Evolutionary conservation across 2,329 filamentous ascomycete species (phyloP), one percentile per base, ranked within the genome.

Genomic region (Venturia aucupariae): DNA sequence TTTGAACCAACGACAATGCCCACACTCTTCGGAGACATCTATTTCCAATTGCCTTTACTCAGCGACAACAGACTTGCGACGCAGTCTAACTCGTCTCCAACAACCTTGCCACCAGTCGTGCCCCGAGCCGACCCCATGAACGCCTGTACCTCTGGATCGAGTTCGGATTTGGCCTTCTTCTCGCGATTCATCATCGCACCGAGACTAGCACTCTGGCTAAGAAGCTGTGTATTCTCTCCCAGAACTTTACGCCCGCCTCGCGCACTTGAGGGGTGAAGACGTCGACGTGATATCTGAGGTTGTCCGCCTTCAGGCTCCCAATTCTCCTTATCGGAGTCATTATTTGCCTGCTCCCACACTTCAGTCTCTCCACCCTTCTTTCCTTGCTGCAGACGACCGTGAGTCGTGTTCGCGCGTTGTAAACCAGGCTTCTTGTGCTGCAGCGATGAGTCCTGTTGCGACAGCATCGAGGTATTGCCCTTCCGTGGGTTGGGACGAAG

Each of bases 241-340:
- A 85, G 73, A 6, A 79, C 74, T 30, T 77, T 73, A 35, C 79
- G 74, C 30, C 57, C 41, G 32, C 63, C 35, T 35, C 61, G 46
- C 13, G 38, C 35, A 35, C 24, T 42, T 4, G 54, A 39, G 27
- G 62, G 44, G 54, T 27, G 64, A 17, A 39, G 41, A 44, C 27
- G 42, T 22, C 51, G 39, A 19, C 41, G 41, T 51, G 70, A 64
- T 65, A 69, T 67, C 55, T 71, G 71, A 46, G 73, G 70, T 76
- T 70, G 70, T 44, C 64, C 61, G 64, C 66, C 57, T 19, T 74
- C 69, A n/a, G 83, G 83, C 48, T 82, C 76, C 84, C 91, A 95
- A 72, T 97, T 97, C 78, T 97, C 93, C 77, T 97, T 97, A 74
- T 97, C 93, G 1, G 91, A 96, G 71, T 96, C 92, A 60, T 85